These are phyloP conservation scores for Zea mays DNA, from an alignment of 176 grass and related monocot genomes.

Conservation along the genomic window Zm-B73-REFERENCE-NAM-5.0 NC_050104.1:60250501-60251000, in stretches of 20 bases:
- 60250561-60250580: constrained; percentile 86
- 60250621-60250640: constrained; percentile 91
- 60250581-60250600: constrained; percentile 81
- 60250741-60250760: constrained; percentile 92
- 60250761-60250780: constrained; percentile 79
- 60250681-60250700: constrained; percentile 76
- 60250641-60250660: constrained; percentile 84
- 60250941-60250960: no score
- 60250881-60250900: no score
- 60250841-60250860: no score
- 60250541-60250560: constrained; percentile 8
- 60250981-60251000: no score
- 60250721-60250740: constrained; percentile 96
- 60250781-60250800: constrained; percentile 19
- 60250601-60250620: constrained; percentile 91
- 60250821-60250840: neutral
- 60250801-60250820: neutral
- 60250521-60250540: constrained; percentile 28
- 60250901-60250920: no score
- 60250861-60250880: no score
- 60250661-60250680: constrained; percentile 83
- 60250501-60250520: neutral
- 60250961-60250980: no score
- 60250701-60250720: constrained; percentile 71
- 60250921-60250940: no score